phyloP scores from a whole-genome alignment of 495 filamentous ascomycete genomes.

The Collariella sp. region DNA sequence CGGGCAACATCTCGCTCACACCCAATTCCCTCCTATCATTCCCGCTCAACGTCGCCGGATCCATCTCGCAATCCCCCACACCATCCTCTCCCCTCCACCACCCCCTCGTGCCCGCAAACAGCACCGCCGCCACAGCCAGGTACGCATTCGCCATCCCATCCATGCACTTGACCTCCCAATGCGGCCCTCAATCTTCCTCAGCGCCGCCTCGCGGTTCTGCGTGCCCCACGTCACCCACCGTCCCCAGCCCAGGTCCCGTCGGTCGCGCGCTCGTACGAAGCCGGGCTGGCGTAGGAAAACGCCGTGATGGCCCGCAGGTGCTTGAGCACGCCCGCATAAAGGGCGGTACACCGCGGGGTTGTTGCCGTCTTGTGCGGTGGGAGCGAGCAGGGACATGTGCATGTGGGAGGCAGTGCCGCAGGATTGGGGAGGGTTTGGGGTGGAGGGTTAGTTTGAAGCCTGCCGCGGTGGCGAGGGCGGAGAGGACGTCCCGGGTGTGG shows the following conservation, averaged over 20 bases:
- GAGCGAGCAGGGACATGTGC: conserved; percentile 52
- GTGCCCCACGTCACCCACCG: conserved; percentile 69
- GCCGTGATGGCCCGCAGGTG: conserved; percentile 59
- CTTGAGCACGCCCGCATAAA: conserved; percentile 59
- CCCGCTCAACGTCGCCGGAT: conserved; percentile 43
- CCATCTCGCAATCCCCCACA: conserved; percentile 49
- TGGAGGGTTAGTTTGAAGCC: conserved; percentile 65
- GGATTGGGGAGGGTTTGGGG: conserved; percentile 56
- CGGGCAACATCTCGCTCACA: conserved; percentile 46
- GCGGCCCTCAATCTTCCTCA: conserved; percentile 52
- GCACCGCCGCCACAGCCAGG: conserved; percentile 55
- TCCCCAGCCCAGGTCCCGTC: conserved; percentile 69
- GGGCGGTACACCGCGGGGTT: conserved; percentile 37
- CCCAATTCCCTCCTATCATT: conserved; percentile 45
- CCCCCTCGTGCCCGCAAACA: conserved; percentile 57
- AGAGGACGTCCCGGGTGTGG: conserved; percentile 62
- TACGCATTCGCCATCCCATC: conserved; percentile 72
- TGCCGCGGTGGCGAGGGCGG: conserved; percentile 46
- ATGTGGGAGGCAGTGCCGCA: conserved; percentile 59
- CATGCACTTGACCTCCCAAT: conserved; percentile 63
- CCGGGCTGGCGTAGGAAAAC: conserved; percentile 51
- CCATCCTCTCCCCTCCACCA: conserved; percentile 40
- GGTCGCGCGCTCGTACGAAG: conserved; percentile 53
- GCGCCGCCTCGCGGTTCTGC: conserved; percentile 62
- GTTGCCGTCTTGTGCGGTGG: conserved; percentile 9